Percentiles rank a stretch among this genome's conserved stretches.
phyloP scores from a whole-genome alignment of 805 yeast genomes.

The Blastobotrys attinorum region DNA sequence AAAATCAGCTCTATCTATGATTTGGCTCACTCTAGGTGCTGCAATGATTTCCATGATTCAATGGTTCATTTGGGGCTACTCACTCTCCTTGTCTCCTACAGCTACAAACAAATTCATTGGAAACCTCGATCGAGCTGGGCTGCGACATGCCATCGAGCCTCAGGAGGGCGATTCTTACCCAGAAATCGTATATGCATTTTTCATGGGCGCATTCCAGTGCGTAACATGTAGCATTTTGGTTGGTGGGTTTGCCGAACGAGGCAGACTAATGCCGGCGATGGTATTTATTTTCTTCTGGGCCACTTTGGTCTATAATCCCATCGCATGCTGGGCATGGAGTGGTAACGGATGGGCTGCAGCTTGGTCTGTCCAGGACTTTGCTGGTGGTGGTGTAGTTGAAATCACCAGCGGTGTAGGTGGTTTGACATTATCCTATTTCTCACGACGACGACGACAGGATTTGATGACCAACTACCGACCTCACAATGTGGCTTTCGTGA shows the following conservation, averaged over 20 bases:
- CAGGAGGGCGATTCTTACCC: conserved; percentile 51
- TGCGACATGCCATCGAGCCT: conserved; percentile 49
- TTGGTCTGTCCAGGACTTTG: conserved; percentile 93
- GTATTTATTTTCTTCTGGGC: conserved; percentile 88
- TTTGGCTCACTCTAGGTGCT: conserved; percentile 71
- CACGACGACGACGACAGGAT: conserved; percentile 67
- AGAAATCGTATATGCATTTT: conserved; percentile 74
- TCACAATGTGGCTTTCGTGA: conserved; percentile 86
- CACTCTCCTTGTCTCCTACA: conserved; percentile 74
- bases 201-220: conserved; percentile 85
- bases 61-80: conserved; percentile 99
- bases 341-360: conserved; percentile 75
- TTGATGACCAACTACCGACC: conserved; percentile 85
- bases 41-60: conserved; percentile 71
- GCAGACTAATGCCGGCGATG: conserved; percentile 94
- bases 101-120: conserved; percentile 86
- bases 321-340: conserved; percentile 98
- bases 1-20: conserved; percentile 80
- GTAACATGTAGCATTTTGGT: conserved; percentile 93
- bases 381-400: conserved; percentile 98
- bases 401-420: conserved; percentile 88
- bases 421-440: conserved; percentile 44
- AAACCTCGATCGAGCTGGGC: conserved; percentile 73
- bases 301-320: conserved; percentile 91
- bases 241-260: conserved; percentile 98